phyloP scores from a whole-genome alignment of 2,329 filamentous ascomycete genomes.

The Aspergillus novofumigatus region DNA sequence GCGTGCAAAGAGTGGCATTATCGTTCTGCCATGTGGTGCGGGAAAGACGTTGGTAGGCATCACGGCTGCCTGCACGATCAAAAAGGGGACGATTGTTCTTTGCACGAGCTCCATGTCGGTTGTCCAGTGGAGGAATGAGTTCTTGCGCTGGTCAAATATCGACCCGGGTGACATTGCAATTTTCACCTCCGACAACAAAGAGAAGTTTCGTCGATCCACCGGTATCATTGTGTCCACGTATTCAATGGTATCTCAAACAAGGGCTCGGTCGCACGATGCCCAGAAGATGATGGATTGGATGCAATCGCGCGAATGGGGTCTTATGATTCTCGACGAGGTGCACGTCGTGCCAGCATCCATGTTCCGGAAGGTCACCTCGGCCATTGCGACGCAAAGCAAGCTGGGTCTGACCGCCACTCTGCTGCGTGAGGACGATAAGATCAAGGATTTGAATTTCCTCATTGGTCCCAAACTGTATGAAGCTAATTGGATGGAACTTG shows the following conservation, averaged over 20 bases:
- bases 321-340: constrained; percentile 96
- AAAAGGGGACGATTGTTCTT: constrained; percentile 91
- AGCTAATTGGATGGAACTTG: constrained; percentile 98
- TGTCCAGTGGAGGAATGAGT: constrained; percentile 93
- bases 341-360: constrained; percentile 97
- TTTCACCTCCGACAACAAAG: constrained; percentile 92
- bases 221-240: constrained; percentile 98
- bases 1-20: constrained; percentile 93
- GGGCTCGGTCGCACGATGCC: constrained; percentile 83
- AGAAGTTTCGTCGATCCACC: constrained; percentile 77
- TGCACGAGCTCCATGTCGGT: constrained; percentile 98
- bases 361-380: constrained; percentile 88
- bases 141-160: constrained; percentile 98
- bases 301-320: constrained; percentile 83
- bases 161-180: constrained; percentile 88
- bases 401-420: constrained; percentile 90
- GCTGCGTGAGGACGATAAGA: constrained; percentile 96
- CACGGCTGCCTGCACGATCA: constrained; percentile 94
- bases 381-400: constrained; percentile 92
- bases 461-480: constrained; percentile 98
- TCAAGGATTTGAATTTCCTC: constrained; percentile 92
- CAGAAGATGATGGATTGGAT: constrained; percentile 98
- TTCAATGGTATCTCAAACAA: constrained; percentile 94
- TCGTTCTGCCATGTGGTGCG: constrained; percentile 91
- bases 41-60: constrained; percentile 98